A percentile compares a stretch with the other conserved stretches of the same genome.
Evolutionary conservation across 768 basidiomycete species (phyloP).

Genomic region (Lyophyllum semitale): DNA sequence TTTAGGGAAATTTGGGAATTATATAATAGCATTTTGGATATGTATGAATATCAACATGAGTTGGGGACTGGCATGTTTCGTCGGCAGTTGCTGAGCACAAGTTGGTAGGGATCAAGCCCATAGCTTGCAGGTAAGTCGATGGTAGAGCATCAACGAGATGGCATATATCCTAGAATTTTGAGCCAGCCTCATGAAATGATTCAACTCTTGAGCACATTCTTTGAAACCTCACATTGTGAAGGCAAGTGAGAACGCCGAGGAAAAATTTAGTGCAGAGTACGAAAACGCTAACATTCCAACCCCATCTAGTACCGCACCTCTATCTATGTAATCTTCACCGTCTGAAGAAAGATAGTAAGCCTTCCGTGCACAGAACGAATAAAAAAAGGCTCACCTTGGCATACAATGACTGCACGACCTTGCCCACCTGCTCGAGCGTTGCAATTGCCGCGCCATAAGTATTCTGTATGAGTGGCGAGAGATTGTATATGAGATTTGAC

Average conservation of each 20-base stretch:
- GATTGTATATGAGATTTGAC: neutral
- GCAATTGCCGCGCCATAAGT: conserved; percentile 88
- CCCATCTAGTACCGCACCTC: neutral
- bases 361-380: neutral
- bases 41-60: neutral
- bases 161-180: too few relatives aligned
- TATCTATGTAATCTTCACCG: neutral
- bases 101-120: too few relatives aligned
- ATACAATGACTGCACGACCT: conserved; percentile 93
- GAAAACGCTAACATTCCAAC: neutral
- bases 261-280: neutral
- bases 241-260: neutral
- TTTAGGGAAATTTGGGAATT: neutral
- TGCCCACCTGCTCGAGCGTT: conserved; percentile 86
- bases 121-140: too few relatives aligned
- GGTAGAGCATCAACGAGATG: too few relatives aligned
- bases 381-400: conserved; percentile 57
- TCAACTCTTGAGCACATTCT: too few relatives aligned
- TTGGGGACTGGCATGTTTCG: neutral
- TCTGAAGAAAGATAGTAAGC: neutral
- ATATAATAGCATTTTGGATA: neutral
- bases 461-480: conserved; percentile 50
- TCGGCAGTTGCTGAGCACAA: neutral
- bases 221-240: too few relatives aligned
- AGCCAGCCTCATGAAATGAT: too few relatives aligned